Conservation (phyloP, 2,329 filamentous ascomycete species). For the Harringtonia aguacate region DNA sequence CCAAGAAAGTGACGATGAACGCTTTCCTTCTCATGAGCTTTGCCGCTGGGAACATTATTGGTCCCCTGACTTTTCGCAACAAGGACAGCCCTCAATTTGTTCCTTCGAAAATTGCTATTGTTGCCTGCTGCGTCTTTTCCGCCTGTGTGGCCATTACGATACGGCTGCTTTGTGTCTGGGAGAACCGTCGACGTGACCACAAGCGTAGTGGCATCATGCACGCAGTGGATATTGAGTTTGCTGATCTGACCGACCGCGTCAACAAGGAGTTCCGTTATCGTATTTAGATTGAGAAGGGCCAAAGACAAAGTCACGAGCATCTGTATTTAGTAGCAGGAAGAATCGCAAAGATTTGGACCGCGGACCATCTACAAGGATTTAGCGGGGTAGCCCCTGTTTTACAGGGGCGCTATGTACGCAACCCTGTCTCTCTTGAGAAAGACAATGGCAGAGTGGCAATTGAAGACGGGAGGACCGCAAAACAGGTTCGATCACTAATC, state of each 20-base stretch:
- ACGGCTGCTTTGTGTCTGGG: slow-evolving; percentile 32
- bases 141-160: slow-evolving; percentile 19
- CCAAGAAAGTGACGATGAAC: slow-evolving; percentile 3
- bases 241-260: slow-evolving; percentile 19
- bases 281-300: no score
- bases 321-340: no score
- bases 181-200: slow-evolving; percentile 28
- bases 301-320: no score
- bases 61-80: slow-evolving; percentile 43
- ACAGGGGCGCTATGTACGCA: no score
- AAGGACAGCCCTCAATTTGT: slow-evolving; percentile 30
- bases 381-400: no score
- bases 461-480: no score
- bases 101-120: not conserved
- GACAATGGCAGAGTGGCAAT: no score
- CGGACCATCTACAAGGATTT: no score
- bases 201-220: slow-evolving; percentile 13
- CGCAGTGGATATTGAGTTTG: slow-evolving; percentile 17
- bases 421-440: no score
- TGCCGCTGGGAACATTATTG: slow-evolving; percentile 43
- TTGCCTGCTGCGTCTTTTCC: slow-evolving; percentile 21
- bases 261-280: slow-evolving; percentile 9
- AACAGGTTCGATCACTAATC: no score
- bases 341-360: no score
- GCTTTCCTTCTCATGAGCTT: not conserved